Base-by-base conservation (phyloP, 345 rosid species). In the Pistacia integerrima region DNA sequence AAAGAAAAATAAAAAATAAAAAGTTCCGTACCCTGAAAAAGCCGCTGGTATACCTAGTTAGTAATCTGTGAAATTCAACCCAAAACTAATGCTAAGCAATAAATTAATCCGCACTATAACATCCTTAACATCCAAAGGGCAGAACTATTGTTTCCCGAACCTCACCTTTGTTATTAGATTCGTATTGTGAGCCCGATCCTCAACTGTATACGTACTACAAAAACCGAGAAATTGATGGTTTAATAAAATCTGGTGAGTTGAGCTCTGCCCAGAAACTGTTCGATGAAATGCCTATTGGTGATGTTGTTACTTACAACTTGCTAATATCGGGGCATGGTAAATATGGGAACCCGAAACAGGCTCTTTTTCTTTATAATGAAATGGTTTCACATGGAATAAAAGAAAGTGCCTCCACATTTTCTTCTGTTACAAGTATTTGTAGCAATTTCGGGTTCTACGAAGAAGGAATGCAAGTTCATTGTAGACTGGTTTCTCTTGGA, bases 381-480 rank as follows among this genome's bases (percentile, higher is more conserved):
- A 85, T 94, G 93, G 82, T 86, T 57, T 82, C 86, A 0, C 74
- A 22, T 60, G 90, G 89, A 69, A 79, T 94, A 33, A 80, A 77
- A 77, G 98, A 94, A 82, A 92, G 82, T 73, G 87, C 87, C 17
- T 85, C 87, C 1, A 90, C 94, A 10, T 88, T 87, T 79, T 88
- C 95, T 71, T 87, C 95, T 9, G 90, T 89, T 72, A 54, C 89
- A 62, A 89, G 97, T 81, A 76, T 87, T 59, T 92, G 97, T 85
- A 77, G 80, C 33, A 71, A 79, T 54, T 82, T 63, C 7, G 81
- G 79, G 70, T 83, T 91, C 52, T 69, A 25, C 38, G 71, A 67
- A 73, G 92, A 87, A 84, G 97, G 94, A 58, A 77, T 76, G 79
- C 97, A 91, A 74, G 88, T 86, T 77, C 97, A 91, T 60, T 84